phyloP scores from a whole-genome alignment of 225 moss, liverwort and hornwort genomes.

The Marchantia polymorpha region DNA sequence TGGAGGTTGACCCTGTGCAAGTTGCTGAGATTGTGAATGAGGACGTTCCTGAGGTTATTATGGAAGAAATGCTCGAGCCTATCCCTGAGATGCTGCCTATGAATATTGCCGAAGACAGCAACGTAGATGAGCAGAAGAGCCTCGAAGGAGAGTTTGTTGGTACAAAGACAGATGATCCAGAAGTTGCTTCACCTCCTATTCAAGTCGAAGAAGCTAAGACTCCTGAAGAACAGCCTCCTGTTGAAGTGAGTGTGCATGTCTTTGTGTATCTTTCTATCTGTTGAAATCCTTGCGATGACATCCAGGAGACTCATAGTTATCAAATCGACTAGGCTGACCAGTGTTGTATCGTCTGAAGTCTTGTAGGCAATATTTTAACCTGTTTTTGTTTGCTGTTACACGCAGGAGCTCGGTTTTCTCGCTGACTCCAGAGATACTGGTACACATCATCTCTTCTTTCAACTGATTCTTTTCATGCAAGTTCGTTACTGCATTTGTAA shows the following conservation, averaged over 20 bases:
- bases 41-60: conserved; percentile 24
- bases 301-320: not conserved
- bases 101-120: not conserved
- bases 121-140: conserved; percentile 3
- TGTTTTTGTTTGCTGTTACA: conserved; percentile 37
- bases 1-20: conserved; percentile 8
- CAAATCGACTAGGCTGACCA: not conserved
- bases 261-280: not conserved
- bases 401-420: conserved; percentile 83
- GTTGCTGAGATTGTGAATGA: conserved; percentile 16
- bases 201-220: conserved; percentile 8
- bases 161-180: conserved; percentile 4
- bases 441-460: not conserved
- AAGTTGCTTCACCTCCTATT: not conserved
- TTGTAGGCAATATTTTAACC: not conserved
- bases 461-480: too few species aligned
- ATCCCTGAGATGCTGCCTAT: conserved; percentile 33
- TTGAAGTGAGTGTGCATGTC: conserved; percentile 11
- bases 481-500: too few species aligned
- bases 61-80: conserved; percentile 34
- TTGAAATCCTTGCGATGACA: not conserved
- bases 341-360: not conserved
- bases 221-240: not conserved
- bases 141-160: conserved; percentile 10
- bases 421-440: conserved; percentile 54